Base-by-base conservation (phyloP, 768 basidiomycete genomes). In the Baorangia bicolor region DNA sequence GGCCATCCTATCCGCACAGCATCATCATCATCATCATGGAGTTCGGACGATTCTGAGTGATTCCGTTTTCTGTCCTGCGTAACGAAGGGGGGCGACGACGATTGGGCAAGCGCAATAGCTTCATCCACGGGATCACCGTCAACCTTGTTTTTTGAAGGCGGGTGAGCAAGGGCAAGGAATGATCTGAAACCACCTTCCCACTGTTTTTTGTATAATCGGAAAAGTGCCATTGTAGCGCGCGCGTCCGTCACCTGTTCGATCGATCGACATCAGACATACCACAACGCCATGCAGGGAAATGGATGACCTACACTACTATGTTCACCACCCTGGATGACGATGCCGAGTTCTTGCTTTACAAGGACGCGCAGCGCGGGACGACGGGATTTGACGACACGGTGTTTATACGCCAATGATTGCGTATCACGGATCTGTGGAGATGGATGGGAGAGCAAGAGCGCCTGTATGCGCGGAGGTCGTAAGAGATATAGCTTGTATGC, bases 161-260 rank as follows among this genome's bases (percentile, higher is more conserved):
- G 23, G 11, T 40, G 45, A 18, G 28, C 52, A 42, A 28, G 45
- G 43, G 40, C 30, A 23, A 35, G 59, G 23, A 46, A 25, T 27
- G 48, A 41, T 44, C 45, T 63, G 27, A 57, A 59, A 21, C 78
- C 77, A 54, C 77, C 78, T 61, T 98, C 95, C 92, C 92, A 98
- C 44, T 83, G 79, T 49, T 84, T 85, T 62, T 89, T 86, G 70
- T 94, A 81, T 18, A 95, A 66, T 8, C 94, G 81, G 69, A 90
- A 98, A 37, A 98, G 76, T 0, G 93, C 95, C 93, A 99, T 97
- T 0, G 94, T 91, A 0, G 95, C 96, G 49, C 95, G 81, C 1
- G 95, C 94, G 68, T 98, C 95, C 18, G 84, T 90, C 5, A 98
- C 86, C 95, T 97, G 49, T 42, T 48, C 25, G 37, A 27, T 44